Conservation (phyloP, 371 early-diverging fungal species). For the Synchytrium microbalum region DNA sequence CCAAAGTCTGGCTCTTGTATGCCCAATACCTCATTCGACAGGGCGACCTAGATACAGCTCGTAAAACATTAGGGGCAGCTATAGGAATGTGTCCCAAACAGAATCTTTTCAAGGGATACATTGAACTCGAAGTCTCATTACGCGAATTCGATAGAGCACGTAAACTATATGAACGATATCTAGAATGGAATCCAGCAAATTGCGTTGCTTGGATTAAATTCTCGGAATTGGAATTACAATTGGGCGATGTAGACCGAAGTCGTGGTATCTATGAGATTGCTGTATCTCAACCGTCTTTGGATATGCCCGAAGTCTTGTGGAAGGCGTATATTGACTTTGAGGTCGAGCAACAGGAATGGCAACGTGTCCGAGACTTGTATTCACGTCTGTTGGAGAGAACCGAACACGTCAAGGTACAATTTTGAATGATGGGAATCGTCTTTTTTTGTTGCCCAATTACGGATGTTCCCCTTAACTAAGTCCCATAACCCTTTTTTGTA, state of each 20-base stretch:
- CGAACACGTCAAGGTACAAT: slow-evolving; percentile 82
- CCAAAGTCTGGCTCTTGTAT: slow-evolving; percentile 89
- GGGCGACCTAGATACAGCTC: slow-evolving; percentile 62
- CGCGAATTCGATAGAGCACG: slow-evolving; percentile 93
- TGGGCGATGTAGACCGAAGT: slow-evolving; percentile 83
- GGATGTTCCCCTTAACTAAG: not conserved
- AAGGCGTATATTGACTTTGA: slow-evolving; percentile 96
- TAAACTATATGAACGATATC: slow-evolving; percentile 75
- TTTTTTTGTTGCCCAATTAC: not conserved
- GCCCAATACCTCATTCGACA: slow-evolving; percentile 88
- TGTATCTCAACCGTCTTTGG: slow-evolving; percentile 71
- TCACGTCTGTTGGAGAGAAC: slow-evolving; percentile 75
- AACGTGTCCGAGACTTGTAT: slow-evolving; percentile 70
- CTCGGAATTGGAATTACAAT: slow-evolving; percentile 76
- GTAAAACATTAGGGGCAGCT: slow-evolving; percentile 76
- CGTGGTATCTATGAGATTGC: slow-evolving; percentile 87
- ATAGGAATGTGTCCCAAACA: slow-evolving; percentile 45
- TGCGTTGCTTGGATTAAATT: slow-evolving; percentile 92
- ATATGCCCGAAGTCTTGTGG: slow-evolving; percentile 97
- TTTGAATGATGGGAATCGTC: slow-evolving; percentile 5
- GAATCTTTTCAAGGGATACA: slow-evolving; percentile 87
- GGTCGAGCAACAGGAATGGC: slow-evolving; percentile 70
- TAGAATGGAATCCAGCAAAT: slow-evolving; percentile 76
- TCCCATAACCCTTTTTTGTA: slow-evolving; percentile 7
- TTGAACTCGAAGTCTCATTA: slow-evolving; percentile 86